Evolutionary conservation across 2,329 filamentous ascomycete genomes (phyloP).

Genomic region (Acrocalymma vagum): DNA sequence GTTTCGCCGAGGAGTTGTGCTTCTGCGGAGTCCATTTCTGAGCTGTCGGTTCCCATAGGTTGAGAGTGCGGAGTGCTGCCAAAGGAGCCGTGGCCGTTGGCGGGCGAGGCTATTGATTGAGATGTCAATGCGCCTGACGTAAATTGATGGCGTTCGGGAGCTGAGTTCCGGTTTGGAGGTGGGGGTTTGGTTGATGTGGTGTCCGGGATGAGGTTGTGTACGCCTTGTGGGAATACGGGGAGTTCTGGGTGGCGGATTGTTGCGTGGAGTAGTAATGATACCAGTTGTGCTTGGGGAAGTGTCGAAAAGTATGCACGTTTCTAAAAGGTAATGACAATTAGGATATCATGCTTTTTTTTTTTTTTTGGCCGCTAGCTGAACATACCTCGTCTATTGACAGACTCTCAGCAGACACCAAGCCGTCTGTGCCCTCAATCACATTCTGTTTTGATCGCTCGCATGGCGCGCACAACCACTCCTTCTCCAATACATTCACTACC

Average conservation of each 20-base stretch:
- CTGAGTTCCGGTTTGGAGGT: slow-evolving; percentile 15
- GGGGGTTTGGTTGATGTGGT: slow-evolving; percentile 20
- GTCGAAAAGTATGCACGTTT: slow-evolving; percentile 70
- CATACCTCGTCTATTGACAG: slow-evolving; percentile 54
- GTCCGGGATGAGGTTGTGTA: slow-evolving; percentile 31
- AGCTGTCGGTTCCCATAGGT: slow-evolving; percentile 24
- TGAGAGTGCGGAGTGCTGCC: slow-evolving; percentile 30
- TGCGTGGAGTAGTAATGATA: slow-evolving; percentile 70
- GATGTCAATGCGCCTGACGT: no score
- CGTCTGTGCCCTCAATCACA: slow-evolving; percentile 41
- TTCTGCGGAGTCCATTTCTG: slow-evolving; percentile 40
- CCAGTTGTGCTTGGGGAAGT: slow-evolving; percentile 68
- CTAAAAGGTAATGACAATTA: no score
- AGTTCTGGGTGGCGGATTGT: slow-evolving; percentile 70
- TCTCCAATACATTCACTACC: slow-evolving; percentile 70
- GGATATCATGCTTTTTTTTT: no score
- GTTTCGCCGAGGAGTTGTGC: slow-evolving; percentile 41
- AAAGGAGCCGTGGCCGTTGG: slow-evolving; percentile 40
- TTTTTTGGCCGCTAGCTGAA: slow-evolving; percentile 16
- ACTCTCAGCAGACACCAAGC: slow-evolving; percentile 49
- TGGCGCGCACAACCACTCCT: slow-evolving; percentile 75
- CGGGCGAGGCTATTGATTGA: slow-evolving; percentile 20
- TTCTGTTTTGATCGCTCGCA: slow-evolving; percentile 57
- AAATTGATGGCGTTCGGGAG: slow-evolving; percentile 8
- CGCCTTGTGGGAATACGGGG: slow-evolving; percentile 66